These are phyloP conservation scores for Ogataea polymorpha DNA, from an alignment of 805 yeast species.

Conservation along the genomic window DNA sequence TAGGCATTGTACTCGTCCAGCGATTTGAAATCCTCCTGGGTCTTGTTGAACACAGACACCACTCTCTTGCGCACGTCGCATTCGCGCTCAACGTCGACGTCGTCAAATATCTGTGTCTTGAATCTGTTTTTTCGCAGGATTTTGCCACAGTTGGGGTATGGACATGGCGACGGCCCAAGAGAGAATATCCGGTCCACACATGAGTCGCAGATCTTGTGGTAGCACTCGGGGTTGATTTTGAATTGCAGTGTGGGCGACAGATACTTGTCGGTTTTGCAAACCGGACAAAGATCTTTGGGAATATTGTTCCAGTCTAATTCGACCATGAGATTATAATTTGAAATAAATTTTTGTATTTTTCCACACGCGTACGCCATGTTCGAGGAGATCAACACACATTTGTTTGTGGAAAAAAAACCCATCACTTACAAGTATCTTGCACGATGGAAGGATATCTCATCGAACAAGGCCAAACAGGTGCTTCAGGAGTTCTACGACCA, in stretches of 20 bases:
- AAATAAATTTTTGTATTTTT: not conserved
- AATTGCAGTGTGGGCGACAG: slow-evolving; percentile 90
- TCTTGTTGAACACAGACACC: slow-evolving; percentile 72
- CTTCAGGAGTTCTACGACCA: slow-evolving; percentile 22
- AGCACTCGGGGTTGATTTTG: slow-evolving; percentile 94
- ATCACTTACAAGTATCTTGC: slow-evolving; percentile 26
- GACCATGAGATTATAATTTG: slow-evolving; percentile 22
- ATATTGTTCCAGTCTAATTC: slow-evolving; percentile 35
- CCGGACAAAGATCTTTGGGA: slow-evolving; percentile 71
- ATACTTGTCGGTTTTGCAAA: slow-evolving; percentile 93
- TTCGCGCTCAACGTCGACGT: slow-evolving; percentile 84
- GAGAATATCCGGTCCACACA: slow-evolving; percentile 95
- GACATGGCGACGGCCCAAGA: slow-evolving; percentile 95
- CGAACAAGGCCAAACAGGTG: slow-evolving; percentile 19
- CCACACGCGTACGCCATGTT: slow-evolving; percentile 9
- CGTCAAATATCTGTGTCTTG: slow-evolving; percentile 91
- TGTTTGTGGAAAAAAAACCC: slow-evolving; percentile 23
- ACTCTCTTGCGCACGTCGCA: slow-evolving; percentile 86
- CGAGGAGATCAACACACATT: slow-evolving; percentile 18
- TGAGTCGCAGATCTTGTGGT: slow-evolving; percentile 94
- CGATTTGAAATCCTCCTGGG: slow-evolving; percentile 64
- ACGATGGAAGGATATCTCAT: slow-evolving; percentile 18
- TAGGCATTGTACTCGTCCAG: slow-evolving; percentile 68
- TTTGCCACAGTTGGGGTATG: slow-evolving; percentile 87
- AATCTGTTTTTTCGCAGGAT: slow-evolving; percentile 83